Evolutionary conservation across 179 eudicot genomes (phyloP), one percentile per base, ranked within the genome.

Genomic region (Patellifolia procumbens): DNA sequence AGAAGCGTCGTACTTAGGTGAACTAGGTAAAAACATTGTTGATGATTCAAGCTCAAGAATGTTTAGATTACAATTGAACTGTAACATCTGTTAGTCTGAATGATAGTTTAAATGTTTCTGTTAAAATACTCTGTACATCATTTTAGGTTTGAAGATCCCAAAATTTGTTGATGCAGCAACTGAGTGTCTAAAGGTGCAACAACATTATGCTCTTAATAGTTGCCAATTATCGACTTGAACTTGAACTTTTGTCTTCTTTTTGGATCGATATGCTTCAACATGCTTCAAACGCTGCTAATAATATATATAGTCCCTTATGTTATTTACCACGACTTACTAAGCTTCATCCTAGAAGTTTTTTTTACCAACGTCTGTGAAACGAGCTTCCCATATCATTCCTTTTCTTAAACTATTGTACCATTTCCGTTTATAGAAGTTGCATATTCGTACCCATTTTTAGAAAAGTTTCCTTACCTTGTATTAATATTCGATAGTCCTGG

Each of bases 1-100:
- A 79, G 45, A 92, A 91, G 84, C 85, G 82, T 66, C 83, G 83
- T 56, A 62, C 83, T 42, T 91, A 85, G 79, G 71, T 29, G 16
- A 52, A 64, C n/a, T 43, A 31, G 69, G 6, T 61, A 66, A 53
- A 5, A 70, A 72, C 72, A 51, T 52, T 64, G 39, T 16, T 34
- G 59, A 63, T 52, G 52, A 55, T 24, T 43, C 31, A 22, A 60
- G 61, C 64, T 48, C 31, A 59, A 35, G 76, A 64, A 3, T 39
- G 35, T 55, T 79, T 64, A 63, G 63, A 60, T 48, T 37, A 64
- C 51, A 60, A 29, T 29, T 32, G 60, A 10, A 51, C 51, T 74
- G 75, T 74, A 79, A 42, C 75, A 10, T 74, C 16, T 35, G 42
- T 76, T 45, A 5, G 10, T 29, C 49, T 39, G 70, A 39, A 46